These are phyloP conservation scores for Emergomyces africanus DNA, from an alignment of 2,329 filamentous ascomycete species.

Conservation along the genomic window DNA sequence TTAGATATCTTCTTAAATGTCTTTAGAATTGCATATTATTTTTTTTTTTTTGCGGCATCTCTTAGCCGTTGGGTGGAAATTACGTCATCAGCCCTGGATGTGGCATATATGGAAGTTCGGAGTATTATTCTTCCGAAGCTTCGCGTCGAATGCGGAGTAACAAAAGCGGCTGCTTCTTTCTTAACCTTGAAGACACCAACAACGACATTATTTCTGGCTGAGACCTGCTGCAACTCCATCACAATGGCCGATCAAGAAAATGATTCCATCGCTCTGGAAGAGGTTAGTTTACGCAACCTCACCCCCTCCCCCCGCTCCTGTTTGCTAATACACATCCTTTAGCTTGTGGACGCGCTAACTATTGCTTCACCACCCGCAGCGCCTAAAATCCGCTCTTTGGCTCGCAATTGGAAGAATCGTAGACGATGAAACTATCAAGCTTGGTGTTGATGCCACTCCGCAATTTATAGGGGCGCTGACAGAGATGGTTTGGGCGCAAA, in stretches of 20 bases:
- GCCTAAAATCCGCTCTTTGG: slow-evolving; percentile 76
- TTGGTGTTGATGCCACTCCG: slow-evolving; percentile 74
- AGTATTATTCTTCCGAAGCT: background rate
- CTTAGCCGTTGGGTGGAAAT: background rate
- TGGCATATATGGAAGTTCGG: slow-evolving; percentile 3
- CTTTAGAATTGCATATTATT: background rate
- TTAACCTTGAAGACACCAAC: background rate
- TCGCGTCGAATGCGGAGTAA: background rate
- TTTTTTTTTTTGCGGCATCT: background rate
- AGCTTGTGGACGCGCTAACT: background rate
- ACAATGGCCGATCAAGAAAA: slow-evolving; percentile 15
- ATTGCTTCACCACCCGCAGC: slow-evolving; percentile 35
- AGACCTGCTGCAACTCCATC: background rate
- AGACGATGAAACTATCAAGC: slow-evolving; percentile 63
- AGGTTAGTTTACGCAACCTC: slow-evolving; percentile 23
- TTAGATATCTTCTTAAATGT: too few relatives aligned
- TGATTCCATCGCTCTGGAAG: slow-evolving; percentile 22
- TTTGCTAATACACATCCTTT: background rate
- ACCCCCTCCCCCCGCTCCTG: too few relatives aligned
- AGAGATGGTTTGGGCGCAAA: slow-evolving; percentile 76
- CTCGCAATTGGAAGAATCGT: slow-evolving; percentile 74
- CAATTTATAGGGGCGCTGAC: slow-evolving; percentile 80
- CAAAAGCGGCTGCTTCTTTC: too few relatives aligned
- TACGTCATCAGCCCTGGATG: background rate
- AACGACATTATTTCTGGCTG: background rate